These are phyloP conservation scores for Dalechampia spathulata DNA, from an alignment of 441 rosid species.

Conservation along the genomic window DNA sequence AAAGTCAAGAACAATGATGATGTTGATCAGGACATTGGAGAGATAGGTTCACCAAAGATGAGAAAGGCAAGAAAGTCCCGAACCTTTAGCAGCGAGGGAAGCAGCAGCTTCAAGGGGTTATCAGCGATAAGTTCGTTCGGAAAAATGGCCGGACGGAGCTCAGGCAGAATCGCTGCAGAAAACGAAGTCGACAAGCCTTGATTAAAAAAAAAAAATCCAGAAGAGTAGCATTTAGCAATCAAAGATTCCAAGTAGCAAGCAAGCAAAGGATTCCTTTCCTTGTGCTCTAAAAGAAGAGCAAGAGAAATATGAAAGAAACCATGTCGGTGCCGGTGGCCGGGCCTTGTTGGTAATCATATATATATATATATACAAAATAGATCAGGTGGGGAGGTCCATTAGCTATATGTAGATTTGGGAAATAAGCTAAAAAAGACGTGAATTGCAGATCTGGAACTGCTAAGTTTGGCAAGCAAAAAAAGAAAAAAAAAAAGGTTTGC, in stretches of 20 bases:
- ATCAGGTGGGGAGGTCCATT: conserved; percentile 18
- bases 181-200: conserved; percentile 53
- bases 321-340: conserved; percentile 14
- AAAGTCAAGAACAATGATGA: conserved; percentile 39
- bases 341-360: conserved; percentile 22
- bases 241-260: conserved; percentile 21
- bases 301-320: conserved; percentile 10
- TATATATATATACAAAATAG: conserved; percentile 18
- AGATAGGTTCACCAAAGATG: conserved; percentile 52
- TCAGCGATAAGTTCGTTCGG: conserved; percentile 58
- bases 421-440: conserved; percentile 42
- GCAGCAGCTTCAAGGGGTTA: conserved; percentile 91
- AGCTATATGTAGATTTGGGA: conserved; percentile 38
- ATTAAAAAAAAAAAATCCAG: too few species aligned
- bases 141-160: conserved; percentile 70
- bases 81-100: conserved; percentile 76
- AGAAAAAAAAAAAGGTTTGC: conserved; percentile 9
- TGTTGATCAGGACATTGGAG: conserved; percentile 40
- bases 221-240: conserved; percentile 18
- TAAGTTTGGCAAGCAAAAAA: conserved; percentile 43
- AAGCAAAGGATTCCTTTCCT: conserved; percentile 11
- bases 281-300: conserved; percentile 3
- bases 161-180: conserved; percentile 72
- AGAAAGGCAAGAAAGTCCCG: conserved; percentile 59
- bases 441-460: conserved; percentile 43